phyloP scores from a whole-genome alignment of 1,284 basidiomycete genomes.

The Rhodotorula sp. region DNA sequence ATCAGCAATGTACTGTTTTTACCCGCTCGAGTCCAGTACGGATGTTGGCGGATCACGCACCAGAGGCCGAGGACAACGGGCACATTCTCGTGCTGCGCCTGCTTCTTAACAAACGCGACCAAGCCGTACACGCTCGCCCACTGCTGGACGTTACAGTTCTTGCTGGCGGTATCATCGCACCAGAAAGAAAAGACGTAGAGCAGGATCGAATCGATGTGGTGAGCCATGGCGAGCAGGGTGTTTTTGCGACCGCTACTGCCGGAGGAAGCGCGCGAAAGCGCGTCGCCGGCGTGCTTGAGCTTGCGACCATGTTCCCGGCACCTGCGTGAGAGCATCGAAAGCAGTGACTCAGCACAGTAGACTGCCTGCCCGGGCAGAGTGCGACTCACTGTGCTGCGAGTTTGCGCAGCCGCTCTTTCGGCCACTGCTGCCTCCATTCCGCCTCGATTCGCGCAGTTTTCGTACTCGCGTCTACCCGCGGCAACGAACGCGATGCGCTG shows the following conservation, averaged over 20 bases:
- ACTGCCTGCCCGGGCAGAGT: not conserved
- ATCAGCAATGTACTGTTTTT: no score
- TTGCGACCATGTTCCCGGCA: constrained; percentile 43
- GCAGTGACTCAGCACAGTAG: not conserved
- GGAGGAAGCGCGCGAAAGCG: constrained; percentile 20
- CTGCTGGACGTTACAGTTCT: constrained; percentile 30
- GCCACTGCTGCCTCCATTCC: constrained; percentile 33
- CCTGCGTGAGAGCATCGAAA: constrained; percentile 11
- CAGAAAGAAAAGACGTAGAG: constrained; percentile 55
- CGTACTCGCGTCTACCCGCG: not conserved
- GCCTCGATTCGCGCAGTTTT: not conserved
- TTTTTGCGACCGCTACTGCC: not conserved
- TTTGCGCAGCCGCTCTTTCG: constrained; percentile 33
- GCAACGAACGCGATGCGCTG: not conserved
- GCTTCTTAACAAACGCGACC: constrained; percentile 38
- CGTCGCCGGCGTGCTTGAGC: constrained; percentile 49
- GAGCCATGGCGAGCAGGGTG: constrained; percentile 48
- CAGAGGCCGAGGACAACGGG: constrained; percentile 27
- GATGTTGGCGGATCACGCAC: constrained; percentile 11
- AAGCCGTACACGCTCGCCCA: constrained; percentile 43
- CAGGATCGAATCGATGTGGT: constrained; percentile 54
- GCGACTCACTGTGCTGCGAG: constrained; percentile 24
- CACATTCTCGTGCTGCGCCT: constrained; percentile 32
- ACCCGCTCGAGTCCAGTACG: no score
- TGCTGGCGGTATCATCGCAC: constrained; percentile 51